Percentiles rank a stretch among this genome's conserved stretches.
Evolutionary conservation across 1,284 basidiomycete genomes (phyloP).

Genomic region (Spongiforma sp.): DNA sequence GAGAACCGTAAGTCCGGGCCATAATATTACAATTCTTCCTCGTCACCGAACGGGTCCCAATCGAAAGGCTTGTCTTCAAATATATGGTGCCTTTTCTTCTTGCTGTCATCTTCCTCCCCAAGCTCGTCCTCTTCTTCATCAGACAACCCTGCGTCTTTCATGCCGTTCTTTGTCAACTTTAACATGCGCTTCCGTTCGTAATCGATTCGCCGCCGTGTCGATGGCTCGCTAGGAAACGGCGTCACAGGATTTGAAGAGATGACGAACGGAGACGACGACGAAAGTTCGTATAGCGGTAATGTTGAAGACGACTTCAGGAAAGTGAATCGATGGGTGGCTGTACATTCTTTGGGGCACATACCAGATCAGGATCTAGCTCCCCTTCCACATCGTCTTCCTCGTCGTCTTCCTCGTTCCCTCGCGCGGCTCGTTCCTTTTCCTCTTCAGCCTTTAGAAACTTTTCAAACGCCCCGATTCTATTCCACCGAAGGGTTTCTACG

Average conservation of each 20-base stretch:
- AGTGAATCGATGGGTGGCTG: not conserved
- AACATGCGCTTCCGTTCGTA: slow-evolving; percentile 35
- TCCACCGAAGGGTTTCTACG: slow-evolving; percentile 34
- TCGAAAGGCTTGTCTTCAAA: slow-evolving; percentile 36
- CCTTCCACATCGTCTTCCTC: slow-evolving; percentile 31
- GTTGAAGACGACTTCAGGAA: slow-evolving; percentile 33
- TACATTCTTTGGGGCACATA: slow-evolving; percentile 10
- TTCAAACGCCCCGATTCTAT: slow-evolving; percentile 33
- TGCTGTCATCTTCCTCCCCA: slow-evolving; percentile 9
- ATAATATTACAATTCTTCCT: slow-evolving; percentile 29
- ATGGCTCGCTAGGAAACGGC: slow-evolving; percentile 34
- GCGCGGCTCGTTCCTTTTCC: slow-evolving; percentile 30
- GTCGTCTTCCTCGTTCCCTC: slow-evolving; percentile 22
- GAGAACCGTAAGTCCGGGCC: too few relatives aligned
- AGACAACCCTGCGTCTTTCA: slow-evolving; percentile 32
- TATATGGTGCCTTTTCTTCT: slow-evolving; percentile 29
- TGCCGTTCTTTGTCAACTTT: slow-evolving; percentile 35
- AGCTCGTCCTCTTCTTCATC: slow-evolving; percentile 33
- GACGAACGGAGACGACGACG: slow-evolving; percentile 34
- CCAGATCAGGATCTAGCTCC: slow-evolving; percentile 35
- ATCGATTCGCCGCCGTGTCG: slow-evolving; percentile 36
- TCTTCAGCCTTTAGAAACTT: slow-evolving; percentile 31
- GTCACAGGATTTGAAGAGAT: slow-evolving; percentile 37
- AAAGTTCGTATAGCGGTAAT: slow-evolving; percentile 32
- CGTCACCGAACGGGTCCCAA: slow-evolving; percentile 37